Percentiles rank a stretch among this genome's conserved stretches.
phyloP scores from a whole-genome alignment of 345 rosid species.

The Nasturtium officinale region DNA sequence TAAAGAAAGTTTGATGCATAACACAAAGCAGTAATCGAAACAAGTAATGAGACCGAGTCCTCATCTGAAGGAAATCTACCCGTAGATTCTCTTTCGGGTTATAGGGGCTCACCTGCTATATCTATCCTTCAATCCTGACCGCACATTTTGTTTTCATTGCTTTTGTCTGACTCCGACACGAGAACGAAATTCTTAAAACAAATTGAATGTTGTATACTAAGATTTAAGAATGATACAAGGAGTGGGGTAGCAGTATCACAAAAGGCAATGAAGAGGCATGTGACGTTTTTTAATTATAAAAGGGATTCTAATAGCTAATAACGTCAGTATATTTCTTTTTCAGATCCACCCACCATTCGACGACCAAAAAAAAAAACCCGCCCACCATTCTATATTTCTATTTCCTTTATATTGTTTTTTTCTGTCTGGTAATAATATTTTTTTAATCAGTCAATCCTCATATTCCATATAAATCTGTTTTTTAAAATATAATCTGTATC shows the following conservation, averaged over 20 bases:
- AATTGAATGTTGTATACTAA: neutral
- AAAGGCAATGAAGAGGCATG: slow-evolving; percentile 9
- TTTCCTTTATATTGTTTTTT: neutral
- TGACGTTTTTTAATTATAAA: neutral
- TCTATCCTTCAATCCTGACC: neutral
- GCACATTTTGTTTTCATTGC: neutral
- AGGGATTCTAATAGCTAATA: slow-evolving; percentile 19
- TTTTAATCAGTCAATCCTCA: neutral
- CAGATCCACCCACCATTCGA: slow-evolving; percentile 15
- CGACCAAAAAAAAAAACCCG: too few species aligned
- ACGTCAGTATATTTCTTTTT: neutral
- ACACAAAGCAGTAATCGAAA: neutral
- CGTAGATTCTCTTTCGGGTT: neutral
- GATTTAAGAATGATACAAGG: neutral
- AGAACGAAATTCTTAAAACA: neutral
- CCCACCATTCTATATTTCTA: too few species aligned
- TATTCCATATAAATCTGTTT: neutral
- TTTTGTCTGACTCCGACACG: neutral
- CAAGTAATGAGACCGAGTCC: neutral
- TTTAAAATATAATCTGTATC: neutral
- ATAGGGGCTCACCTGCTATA: neutral
- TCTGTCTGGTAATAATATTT: neutral
- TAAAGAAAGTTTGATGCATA: neutral
- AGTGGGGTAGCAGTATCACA: slow-evolving; percentile 17
- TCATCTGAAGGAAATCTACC: slow-evolving; percentile 8